Evolutionary conservation across 176 grass and related monocot species (phyloP).

Genomic region (Triticum turgidum): DNA sequence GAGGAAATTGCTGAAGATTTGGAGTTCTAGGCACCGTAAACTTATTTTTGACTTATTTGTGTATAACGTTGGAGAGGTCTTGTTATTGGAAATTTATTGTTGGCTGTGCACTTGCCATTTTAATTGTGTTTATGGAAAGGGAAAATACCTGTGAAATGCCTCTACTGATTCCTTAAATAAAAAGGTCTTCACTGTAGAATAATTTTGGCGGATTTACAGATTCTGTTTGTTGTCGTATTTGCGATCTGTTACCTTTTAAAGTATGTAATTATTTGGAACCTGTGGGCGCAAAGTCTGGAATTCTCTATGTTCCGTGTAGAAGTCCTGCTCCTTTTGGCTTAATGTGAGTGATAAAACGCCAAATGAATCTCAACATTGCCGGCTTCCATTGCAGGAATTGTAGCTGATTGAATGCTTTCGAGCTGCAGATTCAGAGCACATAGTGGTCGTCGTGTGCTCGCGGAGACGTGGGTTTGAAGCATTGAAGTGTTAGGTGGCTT

Average conservation of each 20-base stretch:
- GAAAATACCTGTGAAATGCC: not conserved
- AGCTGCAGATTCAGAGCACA: slow-evolving; percentile 33
- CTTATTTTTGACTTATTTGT: not conserved
- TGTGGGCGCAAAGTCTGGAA: not conserved
- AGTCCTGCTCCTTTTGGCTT: not conserved
- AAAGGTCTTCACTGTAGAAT: not conserved
- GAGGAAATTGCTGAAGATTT: not conserved
- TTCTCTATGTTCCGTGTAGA: not conserved
- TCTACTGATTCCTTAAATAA: not conserved
- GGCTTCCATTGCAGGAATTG: slow-evolving; percentile 6
- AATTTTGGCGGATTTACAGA: not conserved
- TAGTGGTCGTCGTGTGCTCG: not conserved
- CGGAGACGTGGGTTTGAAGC: slow-evolving; percentile 18
- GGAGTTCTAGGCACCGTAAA: not conserved
- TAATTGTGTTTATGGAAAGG: not conserved
- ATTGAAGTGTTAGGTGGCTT: slow-evolving; percentile 17
- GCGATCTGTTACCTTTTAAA: not conserved
- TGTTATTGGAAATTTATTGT: not conserved
- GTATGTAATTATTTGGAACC: not conserved
- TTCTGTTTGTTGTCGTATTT: not conserved
- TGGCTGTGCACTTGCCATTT: not conserved
- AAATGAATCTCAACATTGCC: not conserved
- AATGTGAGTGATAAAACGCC: not conserved
- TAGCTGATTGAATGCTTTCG: slow-evolving; percentile 28
- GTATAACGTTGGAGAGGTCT: not conserved